Base-by-base conservation (phyloP, 2,329 filamentous ascomycete genomes). In the Fusarium vanettenii region DNA sequence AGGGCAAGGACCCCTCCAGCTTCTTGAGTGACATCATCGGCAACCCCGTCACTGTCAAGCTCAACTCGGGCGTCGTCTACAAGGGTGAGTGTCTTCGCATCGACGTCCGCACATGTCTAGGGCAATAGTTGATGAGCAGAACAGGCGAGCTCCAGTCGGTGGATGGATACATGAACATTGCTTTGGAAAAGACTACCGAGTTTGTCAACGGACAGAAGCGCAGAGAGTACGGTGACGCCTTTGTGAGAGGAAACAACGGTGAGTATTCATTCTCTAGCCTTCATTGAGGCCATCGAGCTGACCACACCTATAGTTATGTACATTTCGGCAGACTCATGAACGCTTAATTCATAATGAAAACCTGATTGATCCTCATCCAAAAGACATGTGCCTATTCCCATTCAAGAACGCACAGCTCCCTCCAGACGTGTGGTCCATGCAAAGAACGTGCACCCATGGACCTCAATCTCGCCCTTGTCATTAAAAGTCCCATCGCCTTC, bases 161-260 rank as follows among this genome's bases (percentile, higher is more conserved):
- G 60, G 97, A 99, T 84, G 97, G 97, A 62, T 99, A 98, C 86
- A 99, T 99, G 97, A 99, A 99, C 86, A 98, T 99, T 82, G 96
- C 97, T 14, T 90, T 99, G 33, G 97, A 99, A 84, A 97, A 98
- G 86, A 97, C 95, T 22, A 92, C 94, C 75, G 97, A 99, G 85
- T 95, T 92, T 78, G 93, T 98, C 77, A 93, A 97, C 80, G 96
- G 95, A 48, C 90, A 92, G 74, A 91, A 96, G 84, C 90, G 93
- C 79, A 90, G 94, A 79, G 93, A 90, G 64, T 98, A 98, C 82
- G 96, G 96, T 9, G 96, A 98, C 87, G 95, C 96, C 6, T 98
- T 98, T 83, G 94, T 98, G 67, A 90, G 96, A 83, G 96, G 96
- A 78, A 98, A 98, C 86, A 98, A 98, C 81, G 96, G 96, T 97